Conservation (phyloP, 139 green algal species). For the Raphidocelis subcapitata region DNA sequence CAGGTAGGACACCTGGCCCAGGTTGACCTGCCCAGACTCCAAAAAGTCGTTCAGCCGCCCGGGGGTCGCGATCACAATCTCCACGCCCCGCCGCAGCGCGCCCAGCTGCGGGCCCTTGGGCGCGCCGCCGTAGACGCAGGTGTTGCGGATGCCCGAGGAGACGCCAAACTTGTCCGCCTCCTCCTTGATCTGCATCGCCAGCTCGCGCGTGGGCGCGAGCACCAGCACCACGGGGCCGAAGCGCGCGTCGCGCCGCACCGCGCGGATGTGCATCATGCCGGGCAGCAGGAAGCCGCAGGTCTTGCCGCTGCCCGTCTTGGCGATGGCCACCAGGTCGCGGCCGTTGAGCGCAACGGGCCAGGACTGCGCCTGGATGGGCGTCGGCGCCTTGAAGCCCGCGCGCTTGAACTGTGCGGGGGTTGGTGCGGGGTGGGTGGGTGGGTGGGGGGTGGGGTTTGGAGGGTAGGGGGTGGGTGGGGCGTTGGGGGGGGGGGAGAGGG, state of each 20-base stretch:
- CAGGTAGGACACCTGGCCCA: constrained; percentile 83
- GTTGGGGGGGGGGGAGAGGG: constrained; percentile 3
- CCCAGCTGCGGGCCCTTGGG: constrained; percentile 85
- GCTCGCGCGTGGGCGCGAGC: constrained; percentile 92
- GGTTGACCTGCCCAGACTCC: constrained; percentile 52
- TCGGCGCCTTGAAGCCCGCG: constrained; percentile 79
- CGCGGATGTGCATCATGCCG: constrained; percentile 80
- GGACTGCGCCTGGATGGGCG: constrained; percentile 83
- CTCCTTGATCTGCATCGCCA: constrained; percentile 91
- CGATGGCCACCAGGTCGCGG: constrained; percentile 84
- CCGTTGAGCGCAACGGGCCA: constrained; percentile 82
- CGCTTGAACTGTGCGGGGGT: constrained; percentile 53
- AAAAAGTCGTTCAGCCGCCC: constrained; percentile 94
- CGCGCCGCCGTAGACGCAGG: constrained; percentile 86
- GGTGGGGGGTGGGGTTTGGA: no score
- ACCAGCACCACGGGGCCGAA: constrained; percentile 78
- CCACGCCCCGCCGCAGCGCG: constrained; percentile 70
- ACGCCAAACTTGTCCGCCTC: constrained; percentile 94
- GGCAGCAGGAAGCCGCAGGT: constrained; percentile 85
- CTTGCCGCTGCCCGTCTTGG: constrained; percentile 89
- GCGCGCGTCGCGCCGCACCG: constrained; percentile 59
- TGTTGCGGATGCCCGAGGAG: constrained; percentile 72
- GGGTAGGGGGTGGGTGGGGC: no score
- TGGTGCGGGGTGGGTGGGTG: no score
- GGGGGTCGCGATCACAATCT: constrained; percentile 91